Base-by-base conservation (phyloP, 257 asterid species). In the Solanum habrochaites region DNA sequence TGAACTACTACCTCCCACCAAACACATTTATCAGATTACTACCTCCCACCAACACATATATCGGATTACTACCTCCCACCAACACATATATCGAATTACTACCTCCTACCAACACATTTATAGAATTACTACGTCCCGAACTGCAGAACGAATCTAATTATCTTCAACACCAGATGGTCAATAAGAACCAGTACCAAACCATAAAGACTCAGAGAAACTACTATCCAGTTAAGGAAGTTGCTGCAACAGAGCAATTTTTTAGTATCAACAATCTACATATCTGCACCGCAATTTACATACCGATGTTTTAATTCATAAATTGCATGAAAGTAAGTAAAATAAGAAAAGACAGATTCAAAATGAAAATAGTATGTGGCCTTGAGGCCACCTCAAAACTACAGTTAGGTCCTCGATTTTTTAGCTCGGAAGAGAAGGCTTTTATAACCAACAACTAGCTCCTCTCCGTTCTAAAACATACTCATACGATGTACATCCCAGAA, bases 271-370 rank as follows among this genome's bases (percentile, higher is more conserved):
- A 86, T 85, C 92, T 81, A 81, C 88, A 90, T 87, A 88, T 86
- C 89, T 86, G 90, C 90, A 88, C 83, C 58, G 85, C 97, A 88
- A 92, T 90, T 90, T 90, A 91, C 91, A 91, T 85, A 87, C 49
- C 85, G 90, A 88, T 92, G 94, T 92, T 37, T 39, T 91, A 78
- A 87, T 90, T 90, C 74, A 87, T 86, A 90, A 90, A 89, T 86
- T 88, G 90, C 89, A 35, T 82, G 85, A 89, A 85, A 72, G 40
- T 56, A 67, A 88, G 85, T 52, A 62, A 60, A 86, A 71, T 62
- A 74, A 43, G 71, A 86, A 77, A 78, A n/a, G 64, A 29, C 32
- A 20, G 70, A 13, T 82, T 62, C 42, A 37, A 85, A 47, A n/a
- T 64, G 69, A 83, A 74, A 74, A 83, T 5, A 31, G 56, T 60